Percentiles rank a stretch among this genome's conserved stretches.
Evolutionary conservation across 2,329 filamentous ascomycete genomes (phyloP).

Genomic region (Paraconiothyrium sp.): DNA sequence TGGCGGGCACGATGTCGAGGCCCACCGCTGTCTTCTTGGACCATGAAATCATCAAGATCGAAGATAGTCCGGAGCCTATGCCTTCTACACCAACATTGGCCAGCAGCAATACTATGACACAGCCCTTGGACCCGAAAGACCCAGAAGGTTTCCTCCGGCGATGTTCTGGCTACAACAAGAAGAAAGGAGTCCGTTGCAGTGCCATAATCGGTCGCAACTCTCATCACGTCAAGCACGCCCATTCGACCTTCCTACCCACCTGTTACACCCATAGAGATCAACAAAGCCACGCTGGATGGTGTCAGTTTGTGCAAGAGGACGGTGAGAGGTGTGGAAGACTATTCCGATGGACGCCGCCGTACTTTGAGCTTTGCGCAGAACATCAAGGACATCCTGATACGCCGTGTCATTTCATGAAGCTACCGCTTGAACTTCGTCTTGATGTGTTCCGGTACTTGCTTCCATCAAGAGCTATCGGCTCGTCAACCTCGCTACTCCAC

Average conservation of each 20-base stretch:
- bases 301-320: slow-evolving; percentile 28
- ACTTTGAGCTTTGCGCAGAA: slow-evolving; percentile 41
- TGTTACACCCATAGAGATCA: slow-evolving; percentile 43
- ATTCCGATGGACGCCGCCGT: slow-evolving; percentile 41
- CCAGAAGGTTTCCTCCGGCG: slow-evolving; percentile 39
- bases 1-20: neutral
- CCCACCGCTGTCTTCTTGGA: neutral
- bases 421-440: slow-evolving; percentile 44
- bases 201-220: slow-evolving; percentile 33
- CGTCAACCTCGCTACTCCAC: slow-evolving; percentile 29
- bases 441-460: slow-evolving; percentile 45
- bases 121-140: slow-evolving; percentile 33
- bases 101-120: slow-evolving; percentile 16
- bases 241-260: slow-evolving; percentile 36
- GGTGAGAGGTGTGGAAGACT: slow-evolving; percentile 37
- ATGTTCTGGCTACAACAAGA: slow-evolving; percentile 42
- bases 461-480: slow-evolving; percentile 36
- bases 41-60: slow-evolving; percentile 23
- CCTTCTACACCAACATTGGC: slow-evolving; percentile 2
- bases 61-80: slow-evolving; percentile 23
- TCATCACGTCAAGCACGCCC: slow-evolving; percentile 23
- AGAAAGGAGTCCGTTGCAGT: slow-evolving; percentile 34
- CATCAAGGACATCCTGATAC: slow-evolving; percentile 38
- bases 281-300: slow-evolving; percentile 37
- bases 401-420: slow-evolving; percentile 43